Base-by-base conservation (phyloP, 805 yeast species). In the Candida cerambycidarum region DNA sequence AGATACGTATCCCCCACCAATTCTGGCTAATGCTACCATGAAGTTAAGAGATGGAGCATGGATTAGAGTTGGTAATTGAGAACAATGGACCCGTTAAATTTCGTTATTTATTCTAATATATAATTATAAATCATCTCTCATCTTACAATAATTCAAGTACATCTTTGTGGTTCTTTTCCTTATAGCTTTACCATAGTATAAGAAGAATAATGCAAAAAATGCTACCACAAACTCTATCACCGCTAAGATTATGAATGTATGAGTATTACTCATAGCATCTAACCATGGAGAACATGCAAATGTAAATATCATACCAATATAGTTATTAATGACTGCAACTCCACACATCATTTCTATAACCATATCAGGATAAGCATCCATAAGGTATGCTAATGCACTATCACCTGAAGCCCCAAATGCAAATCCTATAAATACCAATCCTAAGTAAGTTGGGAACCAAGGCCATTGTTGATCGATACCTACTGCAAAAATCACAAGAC, bases 321-420 rank as follows among this genome's bases (percentile, higher is more conserved):
- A 58, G 47, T 67, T 66, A 54, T 64, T 67, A 46, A 67, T 61
- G 36, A 67, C 61, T 5, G 69, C 56, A 2, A 67, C 69, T 10
- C 70, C 67, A 32, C 62, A 63, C 70, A 67, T 65, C 55, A 65
- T 63, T 46, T 65, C 69, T 28, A 65, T 62, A 40, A 65, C 70
- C 60, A 65, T 61, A 23, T 63, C 69, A 1, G 72, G 72, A 47
- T 67, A 66, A 7, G 69, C 61, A 42, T 65, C 71, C 70, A 67
- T 65, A 36, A 65, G 49, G 44, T 66, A 66, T 4, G 65, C 58
- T 65, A 66, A 59, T 27, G 70, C 59, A 11, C 63, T 62, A 49
- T 65, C 71, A 33, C 72, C 70, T 7, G 65, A 57, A 17, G 69
- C 59, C 41, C 71, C 71, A 48, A 59, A 66, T 7, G 69, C 71